A percentile compares a stretch with the other conserved stretches of the same genome.
These are phyloP conservation scores for Komagataella mondaviorum DNA, from an alignment of 805 yeast species.

Conservation along the genomic window DNA sequence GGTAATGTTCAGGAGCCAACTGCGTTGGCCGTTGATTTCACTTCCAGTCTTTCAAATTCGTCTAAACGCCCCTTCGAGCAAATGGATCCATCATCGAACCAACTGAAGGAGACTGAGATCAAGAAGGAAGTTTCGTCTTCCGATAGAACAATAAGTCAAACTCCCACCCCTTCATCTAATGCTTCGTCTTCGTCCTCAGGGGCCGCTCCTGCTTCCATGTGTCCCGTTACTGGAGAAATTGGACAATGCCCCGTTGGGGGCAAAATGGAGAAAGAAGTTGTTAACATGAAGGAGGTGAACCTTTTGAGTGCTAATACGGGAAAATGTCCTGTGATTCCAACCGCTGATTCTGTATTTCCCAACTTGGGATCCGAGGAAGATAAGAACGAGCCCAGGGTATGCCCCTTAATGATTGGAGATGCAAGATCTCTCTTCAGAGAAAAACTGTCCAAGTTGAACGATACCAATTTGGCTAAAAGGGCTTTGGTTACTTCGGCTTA, in stretches of 20 bases:
- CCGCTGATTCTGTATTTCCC: neutral
- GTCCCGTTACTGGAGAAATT: constrained; percentile 11
- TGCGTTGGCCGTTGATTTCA: neutral
- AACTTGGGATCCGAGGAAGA: neutral
- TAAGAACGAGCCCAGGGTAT: constrained; percentile 22
- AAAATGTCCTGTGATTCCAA: neutral
- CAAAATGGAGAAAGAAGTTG: neutral
- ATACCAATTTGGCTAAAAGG: constrained; percentile 13
- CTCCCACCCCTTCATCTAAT: constrained; percentile 1
- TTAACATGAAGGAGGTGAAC: neutral
- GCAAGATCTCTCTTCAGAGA: constrained; percentile 23
- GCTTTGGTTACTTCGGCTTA: constrained; percentile 11
- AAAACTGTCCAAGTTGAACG: constrained; percentile 12
- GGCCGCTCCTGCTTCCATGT: neutral
- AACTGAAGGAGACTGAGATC: neutral
- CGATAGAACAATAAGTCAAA: constrained; percentile 1
- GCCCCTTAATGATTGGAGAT: constrained; percentile 33
- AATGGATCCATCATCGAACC: neutral
- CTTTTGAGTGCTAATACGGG: neutral
- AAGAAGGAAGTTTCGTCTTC: neutral
- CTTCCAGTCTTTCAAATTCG: neutral
- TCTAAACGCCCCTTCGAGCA: neutral
- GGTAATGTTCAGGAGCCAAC: neutral
- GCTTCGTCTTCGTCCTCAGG: constrained; percentile 1
- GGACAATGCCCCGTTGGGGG: constrained; percentile 12